Evolutionary conservation across 495 filamentous ascomycete species (phyloP).

Genomic region (Aspergillus saccharolyticus): DNA sequence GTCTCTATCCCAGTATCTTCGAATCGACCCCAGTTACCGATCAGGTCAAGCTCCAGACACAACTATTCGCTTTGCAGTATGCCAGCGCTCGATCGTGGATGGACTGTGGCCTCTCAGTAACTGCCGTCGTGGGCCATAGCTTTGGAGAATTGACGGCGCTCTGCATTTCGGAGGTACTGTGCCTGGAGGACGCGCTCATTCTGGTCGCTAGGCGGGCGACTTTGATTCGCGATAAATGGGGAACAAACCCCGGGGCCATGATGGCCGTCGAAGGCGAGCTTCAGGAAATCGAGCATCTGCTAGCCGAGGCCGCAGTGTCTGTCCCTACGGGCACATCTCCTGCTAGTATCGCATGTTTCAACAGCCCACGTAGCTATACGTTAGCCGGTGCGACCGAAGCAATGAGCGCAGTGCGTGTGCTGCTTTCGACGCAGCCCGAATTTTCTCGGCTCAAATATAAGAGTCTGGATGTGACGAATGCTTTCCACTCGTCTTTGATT

Average conservation of each 20-base stretch:
- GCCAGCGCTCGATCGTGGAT: slow-evolving; percentile 44
- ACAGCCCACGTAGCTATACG: slow-evolving; percentile 42
- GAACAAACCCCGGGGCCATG: slow-evolving; percentile 46
- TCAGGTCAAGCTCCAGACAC: slow-evolving; percentile 39
- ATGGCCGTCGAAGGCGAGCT: slow-evolving; percentile 36
- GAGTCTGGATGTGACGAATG: slow-evolving; percentile 45
- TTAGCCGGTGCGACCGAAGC: slow-evolving; percentile 37
- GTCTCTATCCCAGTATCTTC: slow-evolving; percentile 49
- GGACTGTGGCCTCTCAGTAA: slow-evolving; percentile 30
- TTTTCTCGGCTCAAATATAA: slow-evolving; percentile 28
- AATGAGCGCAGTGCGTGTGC: slow-evolving; percentile 23
- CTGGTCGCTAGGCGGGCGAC: slow-evolving; percentile 40
- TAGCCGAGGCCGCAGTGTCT: not conserved
- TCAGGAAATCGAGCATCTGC: not conserved
- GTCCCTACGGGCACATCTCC: not conserved
- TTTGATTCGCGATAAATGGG: slow-evolving; percentile 45
- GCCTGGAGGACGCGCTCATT: slow-evolving; percentile 31
- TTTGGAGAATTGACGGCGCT: slow-evolving; percentile 46
- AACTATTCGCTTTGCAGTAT: slow-evolving; percentile 47
- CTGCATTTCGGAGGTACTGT: slow-evolving; percentile 33
- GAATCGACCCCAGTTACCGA: slow-evolving; percentile 30
- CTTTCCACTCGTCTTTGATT: slow-evolving; percentile 47
- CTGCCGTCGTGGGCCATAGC: slow-evolving; percentile 47
- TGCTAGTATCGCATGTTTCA: slow-evolving; percentile 45
- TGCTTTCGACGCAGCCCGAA: slow-evolving; percentile 1